These are phyloP conservation scores for Brassica incana DNA, from an alignment of 345 rosid genomes.

Conservation along the genomic window DNA sequence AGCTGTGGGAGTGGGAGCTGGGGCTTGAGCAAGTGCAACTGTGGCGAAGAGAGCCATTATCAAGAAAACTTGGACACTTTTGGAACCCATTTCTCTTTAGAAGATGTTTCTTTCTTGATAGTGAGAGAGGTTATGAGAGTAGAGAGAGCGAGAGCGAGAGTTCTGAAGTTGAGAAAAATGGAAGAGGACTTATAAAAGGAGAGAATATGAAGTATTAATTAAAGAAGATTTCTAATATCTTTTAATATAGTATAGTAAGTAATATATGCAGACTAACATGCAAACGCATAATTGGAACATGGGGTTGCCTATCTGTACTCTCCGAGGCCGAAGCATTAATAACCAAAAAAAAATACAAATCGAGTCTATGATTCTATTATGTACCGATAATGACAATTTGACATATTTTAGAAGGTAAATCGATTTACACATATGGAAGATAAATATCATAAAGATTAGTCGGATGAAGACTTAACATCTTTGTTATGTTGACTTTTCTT, in stretches of 20 bases:
- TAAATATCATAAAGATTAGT: not conserved
- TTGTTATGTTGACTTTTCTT: not conserved
- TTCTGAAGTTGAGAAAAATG: constrained; percentile 26
- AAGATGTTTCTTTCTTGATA: not conserved
- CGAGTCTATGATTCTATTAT: not conserved
- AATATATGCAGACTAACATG: constrained; percentile 31
- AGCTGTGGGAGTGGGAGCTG: constrained; percentile 36
- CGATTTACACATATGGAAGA: not conserved
- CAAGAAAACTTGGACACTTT: constrained; percentile 29
- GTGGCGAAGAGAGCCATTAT: constrained; percentile 36
- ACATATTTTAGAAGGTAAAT: not conserved
- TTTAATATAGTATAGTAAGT: not conserved
- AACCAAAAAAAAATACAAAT: not conserved
- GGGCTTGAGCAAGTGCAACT: constrained; percentile 34
- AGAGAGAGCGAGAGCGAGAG: not conserved
- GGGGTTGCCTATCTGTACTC: constrained; percentile 29
- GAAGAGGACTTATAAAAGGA: constrained; percentile 33
- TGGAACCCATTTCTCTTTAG: constrained; percentile 30
- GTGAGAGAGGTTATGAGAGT: not conserved
- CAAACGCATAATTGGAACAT: constrained; percentile 42
- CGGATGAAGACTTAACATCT: constrained; percentile 14
- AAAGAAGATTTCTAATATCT: constrained; percentile 29
- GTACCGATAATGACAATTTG: not conserved
- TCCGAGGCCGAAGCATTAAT: not conserved
- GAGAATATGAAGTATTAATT: constrained; percentile 2